Base-by-base conservation (phyloP, 129 eudicot species). In the Chrysanthemum lavandulifolium region DNA sequence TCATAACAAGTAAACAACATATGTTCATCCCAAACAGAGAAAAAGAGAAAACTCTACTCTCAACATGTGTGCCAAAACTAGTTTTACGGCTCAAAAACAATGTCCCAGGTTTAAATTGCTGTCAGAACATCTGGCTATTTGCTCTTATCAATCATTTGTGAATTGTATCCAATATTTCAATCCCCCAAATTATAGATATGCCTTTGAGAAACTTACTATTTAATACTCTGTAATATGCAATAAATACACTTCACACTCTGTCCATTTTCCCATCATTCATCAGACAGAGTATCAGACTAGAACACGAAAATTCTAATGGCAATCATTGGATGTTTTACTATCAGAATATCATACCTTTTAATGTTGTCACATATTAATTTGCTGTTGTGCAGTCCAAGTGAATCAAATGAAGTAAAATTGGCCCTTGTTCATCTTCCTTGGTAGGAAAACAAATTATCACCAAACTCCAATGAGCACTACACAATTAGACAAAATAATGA, bases 401-500 rank as follows among this genome's bases (percentile, higher is more conserved):
- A 95, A 88, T 95, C 73, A 88, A 77, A 82, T 95, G 99, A 68
- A 95, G 97, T 68, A 95, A 43, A 47, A 90, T 73, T 16, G 91
- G 97, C n/a, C 91, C 94, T n/a, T 85, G 75, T 78, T 83, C 89
- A 75, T 84, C 99, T 73, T 86, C 91, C 64, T 86, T 86, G 56
- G 83, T 80, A 63, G 99, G 94, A 52, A 95, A 76, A 76, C 97
- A 95, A 53, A 95, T 88, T 61, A 91, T 91, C 68, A 87, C 88
- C 86, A 95, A 82, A 83, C 99, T 95, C 99, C 99, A 95, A 75
- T 95, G 99, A 23, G 48, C 82, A 74, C 99, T 95, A 84, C 74
- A 79, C 8, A 72, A 58, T 59, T 50, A 27, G 8, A 18, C 9
- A 31, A 40, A 69, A 77, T 55, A 50, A 1, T 47, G 5, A 59